Conservation (phyloP, 495 filamentous ascomycete genomes). For the Penicillium canescens region DNA sequence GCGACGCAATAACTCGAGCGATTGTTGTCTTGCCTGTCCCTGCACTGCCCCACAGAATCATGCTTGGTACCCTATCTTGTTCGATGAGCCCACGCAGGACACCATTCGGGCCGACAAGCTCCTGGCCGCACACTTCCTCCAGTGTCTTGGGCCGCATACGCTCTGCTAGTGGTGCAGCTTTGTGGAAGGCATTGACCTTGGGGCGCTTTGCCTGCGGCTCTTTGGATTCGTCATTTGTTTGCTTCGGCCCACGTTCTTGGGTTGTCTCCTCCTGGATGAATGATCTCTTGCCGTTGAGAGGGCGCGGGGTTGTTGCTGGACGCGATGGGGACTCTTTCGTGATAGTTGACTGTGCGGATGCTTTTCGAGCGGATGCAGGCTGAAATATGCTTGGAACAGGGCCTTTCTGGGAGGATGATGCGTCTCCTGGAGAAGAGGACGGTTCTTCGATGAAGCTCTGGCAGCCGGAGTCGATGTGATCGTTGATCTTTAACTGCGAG, state of each 20-base stretch:
- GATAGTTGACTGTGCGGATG: conserved; percentile 24
- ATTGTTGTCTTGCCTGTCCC: conserved; percentile 98
- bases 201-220: conserved; percentile 54
- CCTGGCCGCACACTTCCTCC: conserved; percentile 88
- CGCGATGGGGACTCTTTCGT: conserved; percentile 22
- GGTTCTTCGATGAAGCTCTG: conserved; percentile 54
- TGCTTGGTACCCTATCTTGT: conserved; percentile 80
- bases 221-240: conserved; percentile 14
- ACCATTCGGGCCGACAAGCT: conserved; percentile 81
- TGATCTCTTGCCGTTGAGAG: conserved; percentile 38
- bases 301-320: conserved; percentile 25
- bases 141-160: conserved; percentile 85
- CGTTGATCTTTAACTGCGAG: conserved; percentile 76
- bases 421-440: conserved; percentile 37
- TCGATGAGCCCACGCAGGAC: conserved; percentile 90
- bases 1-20: conserved; percentile 84
- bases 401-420: conserved; percentile 47
- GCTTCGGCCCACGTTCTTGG: conserved; percentile 17
- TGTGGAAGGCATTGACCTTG: conserved; percentile 61
- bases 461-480: conserved; percentile 87
- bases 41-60: conserved; percentile 92
- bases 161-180: conserved; percentile 83
- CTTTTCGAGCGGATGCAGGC: conserved; percentile 57
- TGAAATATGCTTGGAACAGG: conserved; percentile 76
- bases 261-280: conserved; percentile 24